These are phyloP conservation scores for Nicotiana attenuata DNA, from an alignment of 257 asterid genomes.

Conservation along the genomic window DNA sequence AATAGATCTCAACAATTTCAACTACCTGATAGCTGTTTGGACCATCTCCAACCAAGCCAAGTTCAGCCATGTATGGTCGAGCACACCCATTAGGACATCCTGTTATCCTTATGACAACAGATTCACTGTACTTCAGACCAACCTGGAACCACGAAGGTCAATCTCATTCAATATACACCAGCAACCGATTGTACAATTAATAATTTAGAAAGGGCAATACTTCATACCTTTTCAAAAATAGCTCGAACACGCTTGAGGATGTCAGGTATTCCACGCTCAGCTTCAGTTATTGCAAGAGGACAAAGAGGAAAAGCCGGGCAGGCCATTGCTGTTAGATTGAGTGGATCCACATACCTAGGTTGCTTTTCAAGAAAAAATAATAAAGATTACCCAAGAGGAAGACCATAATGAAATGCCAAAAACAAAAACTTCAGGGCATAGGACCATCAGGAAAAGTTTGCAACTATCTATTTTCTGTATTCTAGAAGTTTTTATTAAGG, in stretches of 20 bases:
- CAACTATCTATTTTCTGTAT: background rate
- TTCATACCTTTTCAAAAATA: constrained; percentile 68
- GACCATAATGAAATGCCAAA: background rate
- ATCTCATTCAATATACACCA: background rate
- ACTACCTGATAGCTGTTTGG: constrained; percentile 94
- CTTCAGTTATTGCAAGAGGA: constrained; percentile 93
- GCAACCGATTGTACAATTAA: background rate
- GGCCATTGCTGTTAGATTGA: constrained; percentile 91
- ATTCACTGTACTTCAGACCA: constrained; percentile 82
- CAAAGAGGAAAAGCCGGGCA: constrained; percentile 98
- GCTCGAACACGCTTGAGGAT: constrained; percentile 86
- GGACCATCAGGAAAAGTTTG: background rate
- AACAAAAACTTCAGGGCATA: background rate
- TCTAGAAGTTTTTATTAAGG: background rate
- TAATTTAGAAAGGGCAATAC: background rate
- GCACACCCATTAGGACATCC: constrained; percentile 99
- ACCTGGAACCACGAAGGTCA: constrained; percentile 44
- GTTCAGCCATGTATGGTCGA: constrained; percentile 99
- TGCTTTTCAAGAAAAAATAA: constrained; percentile 40
- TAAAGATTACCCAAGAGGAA: background rate
- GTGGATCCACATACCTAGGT: constrained; percentile 92
- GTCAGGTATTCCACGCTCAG: constrained; percentile 96
- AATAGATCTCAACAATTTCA: background rate
- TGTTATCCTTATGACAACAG: constrained; percentile 81
- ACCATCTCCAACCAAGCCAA: constrained; percentile 94